Evolutionary conservation across 73 alveolate species (phyloP).

Genomic region (Tetrahymena elliotti): DNA sequence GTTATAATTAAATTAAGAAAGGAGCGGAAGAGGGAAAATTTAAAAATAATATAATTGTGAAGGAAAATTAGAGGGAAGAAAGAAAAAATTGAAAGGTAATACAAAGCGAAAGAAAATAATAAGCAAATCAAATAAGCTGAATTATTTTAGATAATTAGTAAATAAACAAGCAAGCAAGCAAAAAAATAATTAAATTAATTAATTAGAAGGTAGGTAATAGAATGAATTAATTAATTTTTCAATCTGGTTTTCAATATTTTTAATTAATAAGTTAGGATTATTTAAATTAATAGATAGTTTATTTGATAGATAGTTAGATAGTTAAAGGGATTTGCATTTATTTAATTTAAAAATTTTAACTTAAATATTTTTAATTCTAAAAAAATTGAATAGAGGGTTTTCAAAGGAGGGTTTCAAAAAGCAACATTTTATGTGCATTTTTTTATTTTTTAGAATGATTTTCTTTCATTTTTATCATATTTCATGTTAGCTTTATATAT

Average conservation of each 20-base stretch:
- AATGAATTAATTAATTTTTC: background rate
- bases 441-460: background rate
- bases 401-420: background rate
- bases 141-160: no score
- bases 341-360: background rate
- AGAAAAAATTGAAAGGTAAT: background rate
- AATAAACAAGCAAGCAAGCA: no score
- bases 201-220: background rate
- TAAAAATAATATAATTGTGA: background rate
- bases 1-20: background rate
- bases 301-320: background rate
- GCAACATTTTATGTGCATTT: background rate
- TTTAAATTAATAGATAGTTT: background rate
- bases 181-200: no score
- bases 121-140: background rate
- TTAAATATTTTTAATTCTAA: no score
- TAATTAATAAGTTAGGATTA: background rate
- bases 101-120: background rate
- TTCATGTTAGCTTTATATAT: background rate
- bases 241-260: background rate
- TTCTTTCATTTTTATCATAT: no score
- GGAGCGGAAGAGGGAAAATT: constrained; percentile 3
- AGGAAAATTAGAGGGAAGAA: background rate
- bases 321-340: background rate
- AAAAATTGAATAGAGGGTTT: background rate